Base-by-base conservation (phyloP, 495 filamentous ascomycete species). In the Aspergillus conjunctus region DNA sequence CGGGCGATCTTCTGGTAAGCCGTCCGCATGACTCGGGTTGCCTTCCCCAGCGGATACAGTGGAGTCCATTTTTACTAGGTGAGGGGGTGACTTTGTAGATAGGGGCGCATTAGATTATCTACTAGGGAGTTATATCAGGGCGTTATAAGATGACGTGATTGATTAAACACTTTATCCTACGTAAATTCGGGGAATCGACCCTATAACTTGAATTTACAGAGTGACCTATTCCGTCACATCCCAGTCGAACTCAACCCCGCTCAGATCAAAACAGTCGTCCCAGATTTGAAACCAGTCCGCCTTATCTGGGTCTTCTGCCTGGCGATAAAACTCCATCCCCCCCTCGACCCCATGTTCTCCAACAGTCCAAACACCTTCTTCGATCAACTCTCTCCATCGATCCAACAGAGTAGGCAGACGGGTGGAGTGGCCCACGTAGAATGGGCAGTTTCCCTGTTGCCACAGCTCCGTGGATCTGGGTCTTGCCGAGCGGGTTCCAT, bases 261-360 rank as follows among this genome's bases (percentile, higher is more conserved):
- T n/a, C 18, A 46, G 18, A 46, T 46, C 43, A 54, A 54, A 54
- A 41, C 51, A 54, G 30, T 54, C 51, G n/a, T 54, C 51, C 15
- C 26, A 7, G 37, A 54, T 21, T 9, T 8, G 43, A 54, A 54
- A 54, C 51, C 51, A 54, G 20, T 39, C 51, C 33, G 51, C 30
- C 33, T 54, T 54, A 17, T 11, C 20, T 12, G 18, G 30, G 8
- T 54, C 51, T 15, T 54, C 31, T n/a, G 51, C 51, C 33, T 54
- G 51, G 6, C 51, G 30, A 54, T 54, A 54, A 54, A 54, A 54
- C 30, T 41, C 51, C 9, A 54, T 39, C 2, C 33, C 51, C 4
- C 51, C 51, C 30, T 54, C 31, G 10, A 54, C 51, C 51, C 51
- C 51, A 39, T 54, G 11, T 12, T 33, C 51, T 31, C 30, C 30